These are phyloP conservation scores for Talaromyces sp. DNA, from an alignment of 2,329 filamentous ascomycete genomes.

Conservation along the genomic window DNA sequence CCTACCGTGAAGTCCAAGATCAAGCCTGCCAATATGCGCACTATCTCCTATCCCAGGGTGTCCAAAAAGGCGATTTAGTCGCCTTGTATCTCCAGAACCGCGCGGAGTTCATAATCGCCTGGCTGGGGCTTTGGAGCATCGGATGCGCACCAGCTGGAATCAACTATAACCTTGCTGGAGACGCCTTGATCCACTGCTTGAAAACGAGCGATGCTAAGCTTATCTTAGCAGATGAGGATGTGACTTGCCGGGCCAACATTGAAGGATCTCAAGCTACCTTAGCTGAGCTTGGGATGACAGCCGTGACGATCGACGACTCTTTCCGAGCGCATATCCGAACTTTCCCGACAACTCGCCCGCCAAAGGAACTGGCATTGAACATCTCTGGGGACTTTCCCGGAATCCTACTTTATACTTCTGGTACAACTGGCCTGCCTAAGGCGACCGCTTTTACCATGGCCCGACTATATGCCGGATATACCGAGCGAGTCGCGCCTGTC, in stretches of 20 bases:
- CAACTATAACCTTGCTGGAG: conserved; percentile 68
- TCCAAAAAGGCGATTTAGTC: conserved; percentile 63
- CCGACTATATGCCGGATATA: conserved; percentile 46
- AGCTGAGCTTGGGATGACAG: conserved; percentile 61
- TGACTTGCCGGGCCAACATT: conserved; percentile 59
- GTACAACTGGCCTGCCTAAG: conserved; percentile 76
- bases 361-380: conserved; percentile 57
- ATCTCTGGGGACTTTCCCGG: conserved; percentile 59
- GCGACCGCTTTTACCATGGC: conserved; percentile 64
- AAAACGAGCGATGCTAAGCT: conserved; percentile 59
- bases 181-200: conserved; percentile 68
- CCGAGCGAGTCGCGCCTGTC: conserved; percentile 37
- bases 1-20: conserved; percentile 60
- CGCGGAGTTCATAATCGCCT: conserved; percentile 67
- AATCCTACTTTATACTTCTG: conserved; percentile 73
- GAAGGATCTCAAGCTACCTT: conserved; percentile 54
- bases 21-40: conserved; percentile 63
- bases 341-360: conserved; percentile 55
- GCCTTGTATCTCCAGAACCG: conserved; percentile 69
- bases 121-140: conserved; percentile 66
- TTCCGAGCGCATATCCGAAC: conserved; percentile 53
- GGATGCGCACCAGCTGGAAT: conserved; percentile 71
- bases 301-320: conserved; percentile 56
- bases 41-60: conserved; percentile 62
- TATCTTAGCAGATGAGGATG: conserved; percentile 62